Base-by-base conservation (phyloP, 2,329 filamentous ascomycete genomes). In the Fusarium nelsonii region DNA sequence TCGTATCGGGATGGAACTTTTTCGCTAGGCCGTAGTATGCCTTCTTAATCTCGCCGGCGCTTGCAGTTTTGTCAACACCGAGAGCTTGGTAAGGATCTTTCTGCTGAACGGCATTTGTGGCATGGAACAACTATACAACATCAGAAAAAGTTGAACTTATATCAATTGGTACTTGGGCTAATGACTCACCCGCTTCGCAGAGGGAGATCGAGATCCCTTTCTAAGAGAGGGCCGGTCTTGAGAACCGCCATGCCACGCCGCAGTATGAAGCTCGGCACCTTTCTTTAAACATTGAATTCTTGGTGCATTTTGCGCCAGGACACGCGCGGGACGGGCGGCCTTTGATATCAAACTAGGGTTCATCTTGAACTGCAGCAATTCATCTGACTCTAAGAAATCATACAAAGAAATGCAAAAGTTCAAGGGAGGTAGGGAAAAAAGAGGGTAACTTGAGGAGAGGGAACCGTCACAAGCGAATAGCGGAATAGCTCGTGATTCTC, bases 21-120 rank as follows among this genome's bases (percentile, higher is more conserved):
- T 99, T 99, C 20, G 96, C 96, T 62, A 98, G 85, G 51, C 94
- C 93, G 78, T 99, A 99, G 84, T 99, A 99, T 4, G 96, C 94
- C 80, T 97, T 98, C 79, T 99, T 99, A 78, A 99, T 98, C 36
- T 98, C 95, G 63, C 89, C 84, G 4, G 93, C 83, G 2, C 92
- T 90, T n/a, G 96, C 93, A 66, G 81, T 86, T 79, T 95, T 97
- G 75, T 84, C 84, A 32, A 99, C 93, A 15, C 96, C 96, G 30
- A 99, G 89, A 6, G 92, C 87, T 70, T 89, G 88, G 80, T 99
- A 99, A 2, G 96, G 96, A 75, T 99, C 92, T 78, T 92, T 88
- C 37, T 88, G 81, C 7, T 84, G 84, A 23, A 83, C 76, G 8
- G 78, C 73, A 44, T 79, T 80, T 44, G 90, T 91, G 26, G 88